A percentile compares a stretch with the other conserved stretches of the same genome.
Conservation (phyloP, 306 rosid genomes). For the Acacia acuminata region DNA sequence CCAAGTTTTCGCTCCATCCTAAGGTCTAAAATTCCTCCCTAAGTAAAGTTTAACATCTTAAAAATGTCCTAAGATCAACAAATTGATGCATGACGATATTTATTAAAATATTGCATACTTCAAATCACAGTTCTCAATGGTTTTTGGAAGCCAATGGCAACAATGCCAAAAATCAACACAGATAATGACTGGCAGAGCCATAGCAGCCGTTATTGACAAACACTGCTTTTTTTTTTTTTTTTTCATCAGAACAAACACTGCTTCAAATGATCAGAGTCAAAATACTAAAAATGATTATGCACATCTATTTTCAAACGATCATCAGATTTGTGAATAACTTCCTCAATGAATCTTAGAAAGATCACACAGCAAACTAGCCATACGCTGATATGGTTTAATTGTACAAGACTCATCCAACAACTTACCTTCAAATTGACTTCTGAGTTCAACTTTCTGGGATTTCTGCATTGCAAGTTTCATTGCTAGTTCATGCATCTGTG, state of each 20-base stretch:
- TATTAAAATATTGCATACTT: slow-evolving; percentile 1
- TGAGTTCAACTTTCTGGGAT: slow-evolving; percentile 72
- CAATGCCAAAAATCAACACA: background rate
- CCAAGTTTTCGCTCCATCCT: background rate
- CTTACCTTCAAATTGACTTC: slow-evolving; percentile 85
- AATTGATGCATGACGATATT: background rate
- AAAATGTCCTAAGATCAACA: slow-evolving; percentile 6
- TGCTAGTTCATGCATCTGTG: slow-evolving; percentile 83
- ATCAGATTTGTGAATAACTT: slow-evolving; percentile 20
- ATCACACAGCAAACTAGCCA: slow-evolving; percentile 7
- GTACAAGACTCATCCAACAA: slow-evolving; percentile 21
- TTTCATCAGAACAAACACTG: background rate
- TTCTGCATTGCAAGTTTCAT: slow-evolving; percentile 86
- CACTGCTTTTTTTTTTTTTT: background rate
- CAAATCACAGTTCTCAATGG: background rate
- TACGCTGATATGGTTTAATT: background rate
- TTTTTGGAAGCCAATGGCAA: background rate
- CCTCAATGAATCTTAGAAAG: slow-evolving; percentile 15
- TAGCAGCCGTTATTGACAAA: background rate
- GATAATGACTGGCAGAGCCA: background rate
- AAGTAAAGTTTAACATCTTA: slow-evolving; percentile 3
- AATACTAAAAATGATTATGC: background rate
- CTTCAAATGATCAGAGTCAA: background rate
- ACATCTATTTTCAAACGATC: slow-evolving; percentile 10
- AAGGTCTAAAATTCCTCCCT: background rate